Percentiles rank a stretch among this genome's conserved stretches.
Evolutionary conservation across 192 early-diverging fungal species (phyloP).

Genomic region (Umbelopsis sp.): DNA sequence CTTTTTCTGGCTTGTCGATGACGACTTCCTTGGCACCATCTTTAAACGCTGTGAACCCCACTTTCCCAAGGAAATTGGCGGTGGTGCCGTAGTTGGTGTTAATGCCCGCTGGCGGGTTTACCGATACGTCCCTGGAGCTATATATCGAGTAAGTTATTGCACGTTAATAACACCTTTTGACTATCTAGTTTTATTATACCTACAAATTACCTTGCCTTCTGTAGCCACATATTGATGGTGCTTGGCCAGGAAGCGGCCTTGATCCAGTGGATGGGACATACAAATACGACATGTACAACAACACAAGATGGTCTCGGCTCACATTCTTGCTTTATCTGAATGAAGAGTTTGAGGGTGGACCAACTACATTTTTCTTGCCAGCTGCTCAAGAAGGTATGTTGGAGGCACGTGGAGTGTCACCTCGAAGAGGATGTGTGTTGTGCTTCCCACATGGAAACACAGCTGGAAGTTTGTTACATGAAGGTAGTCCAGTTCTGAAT

Average conservation of each 20-base stretch:
- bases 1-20: conserved; percentile 70
- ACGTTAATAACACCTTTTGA: neutral
- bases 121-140: conserved; percentile 63
- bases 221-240: conserved; percentile 61
- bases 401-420: conserved; percentile 13
- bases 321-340: conserved; percentile 52
- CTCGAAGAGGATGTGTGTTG: conserved; percentile 15
- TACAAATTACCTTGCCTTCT: neutral
- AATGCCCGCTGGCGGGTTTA: conserved; percentile 69
- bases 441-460: conserved; percentile 19
- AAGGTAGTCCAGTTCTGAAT: conserved; percentile 39
- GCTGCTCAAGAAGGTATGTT: conserved; percentile 14
- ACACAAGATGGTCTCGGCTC: conserved; percentile 33
- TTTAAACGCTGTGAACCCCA: conserved; percentile 49
- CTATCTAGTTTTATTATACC: neutral
- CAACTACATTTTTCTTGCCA: conserved; percentile 40
- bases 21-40: conserved; percentile 51
- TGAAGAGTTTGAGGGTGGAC: conserved; percentile 47
- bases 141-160: conserved; percentile 50
- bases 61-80: conserved; percentile 52
- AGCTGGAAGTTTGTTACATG: conserved; percentile 37
- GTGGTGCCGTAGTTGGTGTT: conserved; percentile 47
- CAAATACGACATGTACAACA: conserved; percentile 59
- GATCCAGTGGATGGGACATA: conserved; percentile 56
- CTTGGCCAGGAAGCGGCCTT: conserved; percentile 64